A percentile compares a stretch with the other conserved stretches of the same genome.
Conservation (phyloP, 2,329 filamentous ascomycete species). For the Ascomycota sp. region DNA sequence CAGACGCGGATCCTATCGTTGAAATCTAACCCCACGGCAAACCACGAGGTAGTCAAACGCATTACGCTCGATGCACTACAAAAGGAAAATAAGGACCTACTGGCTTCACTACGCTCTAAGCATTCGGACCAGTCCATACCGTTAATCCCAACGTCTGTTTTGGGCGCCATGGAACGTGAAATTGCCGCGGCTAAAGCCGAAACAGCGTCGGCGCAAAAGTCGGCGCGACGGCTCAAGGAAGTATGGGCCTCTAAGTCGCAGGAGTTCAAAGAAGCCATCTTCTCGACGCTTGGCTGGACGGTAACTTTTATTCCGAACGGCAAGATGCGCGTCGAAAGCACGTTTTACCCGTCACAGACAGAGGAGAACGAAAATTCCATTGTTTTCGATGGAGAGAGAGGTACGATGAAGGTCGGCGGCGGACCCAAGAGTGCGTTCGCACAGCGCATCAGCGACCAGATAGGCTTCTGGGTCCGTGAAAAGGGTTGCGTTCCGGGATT, state of each 20-base stretch:
- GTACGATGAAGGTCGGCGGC: slow-evolving; percentile 93
- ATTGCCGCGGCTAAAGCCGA: slow-evolving; percentile 48
- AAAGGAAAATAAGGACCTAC: slow-evolving; percentile 63
- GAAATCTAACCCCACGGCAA: slow-evolving; percentile 75
- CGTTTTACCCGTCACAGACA: slow-evolving; percentile 50
- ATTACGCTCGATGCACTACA: slow-evolving; percentile 55
- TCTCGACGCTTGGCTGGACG: slow-evolving; percentile 78
- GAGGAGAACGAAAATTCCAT: slow-evolving; percentile 52
- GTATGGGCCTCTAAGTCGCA: slow-evolving; percentile 79
- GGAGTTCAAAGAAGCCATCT: slow-evolving; percentile 90
- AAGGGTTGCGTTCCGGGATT: slow-evolving; percentile 87
- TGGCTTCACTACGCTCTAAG: slow-evolving; percentile 41
- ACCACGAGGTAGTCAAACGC: slow-evolving; percentile 65
- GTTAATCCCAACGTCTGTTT: slow-evolving; percentile 52
- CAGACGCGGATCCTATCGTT: slow-evolving; percentile 68
- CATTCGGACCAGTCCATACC: slow-evolving; percentile 23
- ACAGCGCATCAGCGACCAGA: slow-evolving; percentile 58
- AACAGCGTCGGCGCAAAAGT: slow-evolving; percentile 56
- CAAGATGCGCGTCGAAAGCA: slow-evolving; percentile 72
- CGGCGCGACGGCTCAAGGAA: slow-evolving; percentile 65
- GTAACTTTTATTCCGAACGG: slow-evolving; percentile 94
- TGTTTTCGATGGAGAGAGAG: slow-evolving; percentile 78
- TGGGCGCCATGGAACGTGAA: slow-evolving; percentile 54
- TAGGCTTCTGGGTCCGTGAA: slow-evolving; percentile 89
- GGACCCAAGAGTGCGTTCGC: slow-evolving; percentile 76